Evolutionary conservation across 2,329 filamentous ascomycete genomes (phyloP).

Genomic region (Cercospora beticola): DNA sequence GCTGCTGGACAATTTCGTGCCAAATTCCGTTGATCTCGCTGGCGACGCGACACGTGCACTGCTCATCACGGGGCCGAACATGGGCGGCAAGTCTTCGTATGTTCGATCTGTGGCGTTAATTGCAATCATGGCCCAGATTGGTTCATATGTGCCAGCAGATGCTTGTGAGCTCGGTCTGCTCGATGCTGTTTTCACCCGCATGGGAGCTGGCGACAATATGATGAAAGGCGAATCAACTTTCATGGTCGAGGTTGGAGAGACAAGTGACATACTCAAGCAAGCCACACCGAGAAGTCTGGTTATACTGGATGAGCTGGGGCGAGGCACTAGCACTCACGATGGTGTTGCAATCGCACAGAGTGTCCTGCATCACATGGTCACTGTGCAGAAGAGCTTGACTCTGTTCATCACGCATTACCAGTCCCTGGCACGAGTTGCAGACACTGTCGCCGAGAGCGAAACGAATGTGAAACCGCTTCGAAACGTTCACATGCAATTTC

Average conservation of each 20-base stretch:
- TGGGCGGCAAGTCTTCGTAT: conserved; percentile 98
- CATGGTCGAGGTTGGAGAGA: conserved; percentile 96
- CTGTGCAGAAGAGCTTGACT: conserved; percentile 71
- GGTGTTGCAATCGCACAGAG: conserved; percentile 93
- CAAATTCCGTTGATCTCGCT: conserved; percentile 77
- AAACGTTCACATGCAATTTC: conserved; percentile 95
- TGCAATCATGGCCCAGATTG: conserved; percentile 89
- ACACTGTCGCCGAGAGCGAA: conserved; percentile 63
- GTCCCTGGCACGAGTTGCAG: conserved; percentile 71
- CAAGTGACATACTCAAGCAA: conserved; percentile 82
- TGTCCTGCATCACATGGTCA: conserved; percentile 80
- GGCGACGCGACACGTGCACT: conserved; percentile 67
- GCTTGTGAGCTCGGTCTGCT: conserved; percentile 74
- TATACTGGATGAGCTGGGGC: conserved; percentile 89
- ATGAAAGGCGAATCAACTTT: conserved; percentile 93
- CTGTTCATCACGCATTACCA: conserved; percentile 99
- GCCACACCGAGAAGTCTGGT: conserved; percentile 82
- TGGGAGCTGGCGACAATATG: conserved; percentile 95
- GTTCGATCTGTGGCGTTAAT: conserved; percentile 90
- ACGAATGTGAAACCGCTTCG: conserved; percentile 47
- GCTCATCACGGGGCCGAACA: conserved; percentile 94
- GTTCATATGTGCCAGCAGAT: conserved; percentile 85
- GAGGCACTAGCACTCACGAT: conserved; percentile 92
- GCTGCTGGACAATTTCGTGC: conserved; percentile 82
- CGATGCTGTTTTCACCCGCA: conserved; percentile 91